These are phyloP conservation scores for Bipolaris sorokiniana DNA, from an alignment of 2,329 filamentous ascomycete species.

Conservation along the genomic window DNA sequence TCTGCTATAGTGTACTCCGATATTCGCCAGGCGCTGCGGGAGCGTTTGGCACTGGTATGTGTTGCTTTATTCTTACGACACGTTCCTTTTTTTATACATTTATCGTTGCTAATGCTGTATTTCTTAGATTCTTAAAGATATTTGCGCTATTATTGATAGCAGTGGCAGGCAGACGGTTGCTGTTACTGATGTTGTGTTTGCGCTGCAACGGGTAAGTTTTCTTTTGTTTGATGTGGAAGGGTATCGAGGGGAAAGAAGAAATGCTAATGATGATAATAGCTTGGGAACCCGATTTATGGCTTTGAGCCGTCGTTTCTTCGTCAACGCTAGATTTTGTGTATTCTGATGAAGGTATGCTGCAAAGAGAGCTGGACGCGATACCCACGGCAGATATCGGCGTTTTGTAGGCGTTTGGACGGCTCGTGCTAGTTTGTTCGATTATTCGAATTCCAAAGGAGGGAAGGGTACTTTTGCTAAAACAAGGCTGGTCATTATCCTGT, in stretches of 20 bases:
- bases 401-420: neutral
- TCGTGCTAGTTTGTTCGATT: too few relatives aligned
- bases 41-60: conserved; percentile 51
- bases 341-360: neutral
- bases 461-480: neutral
- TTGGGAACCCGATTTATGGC: conserved; percentile 33
- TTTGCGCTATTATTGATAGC: conserved; percentile 34
- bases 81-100: too few relatives aligned
- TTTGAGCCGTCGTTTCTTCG: conserved; percentile 28
- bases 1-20: conserved; percentile 69
- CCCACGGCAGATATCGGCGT: neutral
- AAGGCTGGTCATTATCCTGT: neutral
- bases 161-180: conserved; percentile 38
- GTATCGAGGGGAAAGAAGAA: neutral
- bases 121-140: conserved; percentile 32
- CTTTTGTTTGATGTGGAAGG: too few relatives aligned
- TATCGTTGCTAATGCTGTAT: conserved; percentile 1
- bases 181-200: conserved; percentile 41
- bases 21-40: conserved; percentile 59
- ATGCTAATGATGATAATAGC: conserved; percentile 16
- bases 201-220: conserved; percentile 37
- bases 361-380: neutral
- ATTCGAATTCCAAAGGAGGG: too few relatives aligned
- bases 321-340: conserved; percentile 2
- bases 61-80: too few relatives aligned